Evolutionary conservation across 176 grass and related monocot species (phyloP), one percentile per base, ranked within the genome.

Genomic region (Microstegium vimineum): DNA sequence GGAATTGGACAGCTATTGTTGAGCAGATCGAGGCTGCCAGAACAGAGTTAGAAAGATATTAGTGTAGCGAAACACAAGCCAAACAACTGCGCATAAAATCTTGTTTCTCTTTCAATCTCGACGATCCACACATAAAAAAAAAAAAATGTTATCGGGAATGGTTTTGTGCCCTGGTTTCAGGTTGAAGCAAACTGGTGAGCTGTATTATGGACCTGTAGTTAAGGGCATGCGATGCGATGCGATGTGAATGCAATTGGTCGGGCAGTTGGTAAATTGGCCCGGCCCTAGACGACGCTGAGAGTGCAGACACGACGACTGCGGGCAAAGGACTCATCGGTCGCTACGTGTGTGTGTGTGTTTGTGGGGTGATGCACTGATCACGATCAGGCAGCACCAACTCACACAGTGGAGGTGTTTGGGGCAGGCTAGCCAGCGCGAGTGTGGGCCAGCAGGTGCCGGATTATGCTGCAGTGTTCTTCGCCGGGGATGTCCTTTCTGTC

Each of bases 401-500:
- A 71, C 54, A 70, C 82, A 76, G 12, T 41, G 6, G 10, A 14
- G 41, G 41, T 17, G 22, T 61, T 71, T 38, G 51, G 34, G 51
- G 74, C 54, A 52, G 20, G 22, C 52, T n/a, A 10, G 20, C 52
- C 8, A 0, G 84, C 30, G 30, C 2, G n/a, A n/a, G n/a, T n/a
- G n/a, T n/a, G 3, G n/a, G 57, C 81, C 61, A 31, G 61, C 61
- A 30, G 26, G 13, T 63, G 82, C 81, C 87, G 87, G 82, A 81
- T 81, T n/a, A 63, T 63, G 71, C 87, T 81, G 87, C 82, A 76
- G 33, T 43, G 77, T 71, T 81, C 52, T 76, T 81, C 71, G 82
- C 87, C 63, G 30, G 70, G 17, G 38, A 3, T 12, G 46, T 71
- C 31, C 87, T 84, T 81, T 70, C 10, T 70, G 87, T 33, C 76